phyloP scores from a whole-genome alignment of 495 filamentous ascomycete species.

The Penicillium pulvis region DNA sequence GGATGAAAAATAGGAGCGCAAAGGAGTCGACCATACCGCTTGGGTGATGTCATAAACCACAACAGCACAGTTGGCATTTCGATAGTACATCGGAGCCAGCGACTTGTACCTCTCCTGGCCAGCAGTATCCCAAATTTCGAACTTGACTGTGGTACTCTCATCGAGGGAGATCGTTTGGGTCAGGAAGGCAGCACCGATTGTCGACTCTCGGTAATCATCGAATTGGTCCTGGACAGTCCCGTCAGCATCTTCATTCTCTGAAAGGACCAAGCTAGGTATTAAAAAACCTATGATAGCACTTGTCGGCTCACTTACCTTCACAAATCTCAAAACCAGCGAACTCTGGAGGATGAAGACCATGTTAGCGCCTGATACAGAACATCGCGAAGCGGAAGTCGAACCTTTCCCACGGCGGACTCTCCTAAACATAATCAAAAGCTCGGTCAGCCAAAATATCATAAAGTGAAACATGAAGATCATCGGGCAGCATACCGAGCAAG shows the following conservation, averaged over 20 bases:
- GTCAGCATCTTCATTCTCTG: slow-evolving; percentile 1
- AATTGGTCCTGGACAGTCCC: slow-evolving; percentile 83
- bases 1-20: background rate
- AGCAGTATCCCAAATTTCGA: slow-evolving; percentile 99
- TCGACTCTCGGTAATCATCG: slow-evolving; percentile 98
- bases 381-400: slow-evolving; percentile 43
- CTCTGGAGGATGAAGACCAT: slow-evolving; percentile 59
- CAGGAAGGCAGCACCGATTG: slow-evolving; percentile 97
- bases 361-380: slow-evolving; percentile 34
- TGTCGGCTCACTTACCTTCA: slow-evolving; percentile 67
- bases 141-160: slow-evolving; percentile 97
- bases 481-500: slow-evolving; percentile 70
- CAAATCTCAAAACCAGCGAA: slow-evolving; percentile 95
- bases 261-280: background rate
- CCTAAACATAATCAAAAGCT: slow-evolving; percentile 52
- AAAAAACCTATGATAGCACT: too few species aligned
- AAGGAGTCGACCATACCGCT: slow-evolving; percentile 63
- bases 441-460: background rate
- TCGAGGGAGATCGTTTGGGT: slow-evolving; percentile 98
- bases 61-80: slow-evolving; percentile 98
- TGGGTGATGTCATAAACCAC: slow-evolving; percentile 99
- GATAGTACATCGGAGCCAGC: slow-evolving; percentile 97
- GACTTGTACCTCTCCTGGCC: slow-evolving; percentile 99
- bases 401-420: slow-evolving; percentile 98
- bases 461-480: background rate